These are phyloP conservation scores for Mrakia blollopis DNA, from an alignment of 768 basidiomycete genomes.

Conservation along the genomic window DNA sequence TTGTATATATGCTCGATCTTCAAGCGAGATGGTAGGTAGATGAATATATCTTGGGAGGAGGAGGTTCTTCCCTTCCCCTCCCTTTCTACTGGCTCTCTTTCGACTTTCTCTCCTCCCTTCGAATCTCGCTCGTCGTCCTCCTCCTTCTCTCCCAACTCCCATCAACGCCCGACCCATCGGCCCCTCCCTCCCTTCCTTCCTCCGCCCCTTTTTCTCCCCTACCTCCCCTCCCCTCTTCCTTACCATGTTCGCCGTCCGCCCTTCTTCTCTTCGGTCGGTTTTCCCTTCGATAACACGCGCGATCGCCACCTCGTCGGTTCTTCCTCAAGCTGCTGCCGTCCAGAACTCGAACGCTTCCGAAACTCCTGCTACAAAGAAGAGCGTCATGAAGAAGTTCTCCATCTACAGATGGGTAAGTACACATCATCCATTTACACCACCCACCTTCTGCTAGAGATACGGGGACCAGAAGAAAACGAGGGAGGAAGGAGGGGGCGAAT, in stretches of 20 bases:
- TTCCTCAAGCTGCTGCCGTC: slow-evolving; percentile 36
- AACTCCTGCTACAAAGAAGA: slow-evolving; percentile 34
- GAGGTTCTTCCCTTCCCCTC: no score
- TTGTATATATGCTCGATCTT: no score
- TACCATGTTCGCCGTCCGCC: slow-evolving; percentile 25
- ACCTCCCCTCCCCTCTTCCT: neutral
- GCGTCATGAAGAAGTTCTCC: slow-evolving; percentile 81
- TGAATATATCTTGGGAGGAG: no score
- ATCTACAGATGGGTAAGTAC: slow-evolving; percentile 91
- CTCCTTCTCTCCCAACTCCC: no score
- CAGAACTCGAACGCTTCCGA: slow-evolving; percentile 36
- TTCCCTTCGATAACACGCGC: slow-evolving; percentile 28
- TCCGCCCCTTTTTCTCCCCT: neutral
- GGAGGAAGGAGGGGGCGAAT: neutral
- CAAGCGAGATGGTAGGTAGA: no score
- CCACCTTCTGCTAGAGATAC: neutral
- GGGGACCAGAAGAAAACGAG: neutral
- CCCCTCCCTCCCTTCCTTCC: no score
- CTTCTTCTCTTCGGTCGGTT: slow-evolving; percentile 20
- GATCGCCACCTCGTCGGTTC: slow-evolving; percentile 32
- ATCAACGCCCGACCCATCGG: no score
- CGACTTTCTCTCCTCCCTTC: no score
- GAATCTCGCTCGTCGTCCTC: no score
- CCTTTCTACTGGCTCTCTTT: no score
- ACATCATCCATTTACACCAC: neutral